Evolutionary conservation across 106 monocot genomes (phyloP).

Genomic region (Acorus calamus): DNA sequence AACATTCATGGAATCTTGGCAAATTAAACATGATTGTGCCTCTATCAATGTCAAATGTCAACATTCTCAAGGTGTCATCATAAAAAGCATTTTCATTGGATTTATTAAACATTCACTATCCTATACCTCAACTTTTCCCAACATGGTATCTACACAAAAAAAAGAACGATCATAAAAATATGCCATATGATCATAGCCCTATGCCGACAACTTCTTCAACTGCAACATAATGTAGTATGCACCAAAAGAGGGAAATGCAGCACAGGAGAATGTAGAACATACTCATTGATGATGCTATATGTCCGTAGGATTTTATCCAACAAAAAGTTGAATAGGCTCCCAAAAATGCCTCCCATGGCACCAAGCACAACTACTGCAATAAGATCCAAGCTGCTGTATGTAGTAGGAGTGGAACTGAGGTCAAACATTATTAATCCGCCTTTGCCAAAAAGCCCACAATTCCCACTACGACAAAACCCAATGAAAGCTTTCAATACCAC

Average conservation of each 20-base stretch:
- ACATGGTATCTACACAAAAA: too few species aligned
- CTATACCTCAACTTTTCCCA: too few species aligned
- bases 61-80: too few species aligned
- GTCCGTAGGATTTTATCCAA: constrained; percentile 64
- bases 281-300: constrained; percentile 93
- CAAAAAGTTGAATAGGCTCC: constrained; percentile 73
- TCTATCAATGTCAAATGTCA: too few species aligned
- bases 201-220: too few species aligned
- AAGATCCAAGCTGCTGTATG: constrained; percentile 56
- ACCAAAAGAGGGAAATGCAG: neutral
- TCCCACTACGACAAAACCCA: constrained; percentile 64
- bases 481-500: constrained; percentile 74
- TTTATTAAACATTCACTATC: too few species aligned
- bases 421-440: constrained; percentile 98
- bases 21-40: too few species aligned
- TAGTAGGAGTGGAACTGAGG: constrained; percentile 40
- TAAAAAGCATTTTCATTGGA: too few species aligned
- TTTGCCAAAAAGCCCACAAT: constrained; percentile 86
- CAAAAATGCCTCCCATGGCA: constrained; percentile 69
- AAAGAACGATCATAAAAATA: too few species aligned
- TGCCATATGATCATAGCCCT: too few species aligned
- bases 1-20: too few species aligned
- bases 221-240: too few species aligned
- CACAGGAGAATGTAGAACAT: constrained; percentile 7
- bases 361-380: constrained; percentile 66